These are phyloP conservation scores for Synchytrium microbalum DNA, from an alignment of 371 early-diverging fungal species.

Conservation along the genomic window DNA sequence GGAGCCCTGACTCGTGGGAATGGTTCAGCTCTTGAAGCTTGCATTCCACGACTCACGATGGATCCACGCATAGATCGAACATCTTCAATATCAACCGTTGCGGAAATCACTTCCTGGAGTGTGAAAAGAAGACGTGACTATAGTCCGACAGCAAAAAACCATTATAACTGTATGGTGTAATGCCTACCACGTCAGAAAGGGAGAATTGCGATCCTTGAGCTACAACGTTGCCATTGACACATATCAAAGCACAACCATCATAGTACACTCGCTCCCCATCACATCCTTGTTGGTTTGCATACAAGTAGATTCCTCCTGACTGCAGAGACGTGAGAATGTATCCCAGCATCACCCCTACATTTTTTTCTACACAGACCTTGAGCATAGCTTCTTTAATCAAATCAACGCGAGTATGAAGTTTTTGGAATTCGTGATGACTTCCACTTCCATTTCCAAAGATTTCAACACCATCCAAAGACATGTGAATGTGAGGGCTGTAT, in stretches of 20 bases:
- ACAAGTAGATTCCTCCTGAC: conserved; percentile 89
- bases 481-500: conserved; percentile 78
- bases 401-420: conserved; percentile 75
- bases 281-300: conserved; percentile 95
- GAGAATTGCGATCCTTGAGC: conserved; percentile 92
- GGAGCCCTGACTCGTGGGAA: conserved; percentile 19
- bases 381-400: conserved; percentile 82
- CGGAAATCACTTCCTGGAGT: conserved; percentile 77
- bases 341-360: not conserved
- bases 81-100: conserved; percentile 85
- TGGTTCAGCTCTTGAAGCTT: conserved; percentile 49
- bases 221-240: conserved; percentile 81
- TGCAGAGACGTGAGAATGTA: conserved; percentile 12
- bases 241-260: conserved; percentile 88
- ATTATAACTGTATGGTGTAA: too few species aligned
- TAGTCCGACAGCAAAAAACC: conserved; percentile 1
- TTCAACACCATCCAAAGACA: conserved; percentile 93
- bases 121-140: conserved; percentile 3
- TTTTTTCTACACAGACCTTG: conserved; percentile 46
- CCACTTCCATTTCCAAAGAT: conserved; percentile 91
- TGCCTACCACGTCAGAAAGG: conserved; percentile 77
- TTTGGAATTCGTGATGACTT: conserved; percentile 86
- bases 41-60: conserved; percentile 65
- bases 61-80: conserved; percentile 76
- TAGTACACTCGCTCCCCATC: conserved; percentile 98